phyloP scores from a whole-genome alignment of 2,329 filamentous ascomycete genomes.

The Didymella arachidicola region DNA sequence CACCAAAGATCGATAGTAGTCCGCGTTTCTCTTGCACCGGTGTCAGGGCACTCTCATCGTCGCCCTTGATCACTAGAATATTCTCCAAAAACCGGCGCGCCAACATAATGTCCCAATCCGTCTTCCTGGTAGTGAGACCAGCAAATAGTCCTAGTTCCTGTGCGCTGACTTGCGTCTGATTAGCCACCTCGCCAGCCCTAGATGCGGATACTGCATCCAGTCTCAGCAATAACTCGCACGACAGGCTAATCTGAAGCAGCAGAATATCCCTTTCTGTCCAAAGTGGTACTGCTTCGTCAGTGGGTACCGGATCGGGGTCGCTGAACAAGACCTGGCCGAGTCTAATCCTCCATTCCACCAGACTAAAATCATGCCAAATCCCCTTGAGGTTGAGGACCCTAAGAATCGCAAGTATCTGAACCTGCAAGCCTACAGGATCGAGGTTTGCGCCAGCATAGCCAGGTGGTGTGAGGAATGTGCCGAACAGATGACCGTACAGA shows the following conservation, averaged over 20 bases:
- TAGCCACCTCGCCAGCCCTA: slow-evolving; percentile 44
- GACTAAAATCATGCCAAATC: slow-evolving; percentile 77
- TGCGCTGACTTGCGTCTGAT: slow-evolving; percentile 52
- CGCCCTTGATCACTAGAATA: slow-evolving; percentile 51
- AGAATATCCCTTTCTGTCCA: slow-evolving; percentile 61
- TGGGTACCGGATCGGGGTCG: slow-evolving; percentile 31
- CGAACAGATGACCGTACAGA: slow-evolving; percentile 55
- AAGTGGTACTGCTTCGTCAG: slow-evolving; percentile 33
- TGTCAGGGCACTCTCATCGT: slow-evolving; percentile 23
- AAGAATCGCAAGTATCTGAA: slow-evolving; percentile 74
- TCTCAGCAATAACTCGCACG: slow-evolving; percentile 63
- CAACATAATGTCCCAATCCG: slow-evolving; percentile 64
- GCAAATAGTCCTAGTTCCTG: slow-evolving; percentile 57
- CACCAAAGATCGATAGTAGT: slow-evolving; percentile 40
- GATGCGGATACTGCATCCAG: slow-evolving; percentile 57
- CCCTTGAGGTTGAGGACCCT: slow-evolving; percentile 70
- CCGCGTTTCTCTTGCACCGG: slow-evolving; percentile 37
- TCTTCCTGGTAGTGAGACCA: slow-evolving; percentile 58
- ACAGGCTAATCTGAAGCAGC: slow-evolving; percentile 62
- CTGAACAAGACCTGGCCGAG: slow-evolving; percentile 77
- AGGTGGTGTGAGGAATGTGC: slow-evolving; percentile 53
- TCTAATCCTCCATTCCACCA: slow-evolving; percentile 77
- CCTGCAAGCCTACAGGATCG: slow-evolving; percentile 68
- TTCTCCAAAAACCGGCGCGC: slow-evolving; percentile 62
- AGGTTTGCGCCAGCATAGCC: slow-evolving; percentile 53